Evolutionary conservation across 345 rosid genomes (phyloP).

Genomic region (Alliaria petiolata): DNA sequence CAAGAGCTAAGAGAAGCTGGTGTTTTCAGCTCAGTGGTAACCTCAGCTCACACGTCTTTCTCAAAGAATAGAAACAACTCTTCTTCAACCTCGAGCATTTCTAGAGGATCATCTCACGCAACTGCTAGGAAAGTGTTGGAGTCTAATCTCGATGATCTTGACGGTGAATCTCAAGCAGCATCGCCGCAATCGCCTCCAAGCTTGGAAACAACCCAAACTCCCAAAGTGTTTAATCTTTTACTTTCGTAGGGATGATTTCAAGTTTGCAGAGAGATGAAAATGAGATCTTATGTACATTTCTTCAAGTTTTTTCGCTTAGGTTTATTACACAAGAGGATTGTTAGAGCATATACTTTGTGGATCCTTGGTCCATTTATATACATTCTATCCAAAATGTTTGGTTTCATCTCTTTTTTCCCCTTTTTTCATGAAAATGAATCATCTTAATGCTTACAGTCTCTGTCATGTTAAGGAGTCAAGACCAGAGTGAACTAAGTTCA

Average conservation of each 20-base stretch:
- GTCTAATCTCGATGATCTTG: background rate
- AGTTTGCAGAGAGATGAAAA: background rate
- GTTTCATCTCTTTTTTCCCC: background rate
- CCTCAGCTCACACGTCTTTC: conserved; percentile 37
- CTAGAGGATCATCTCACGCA: conserved; percentile 40
- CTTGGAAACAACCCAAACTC: conserved; percentile 16
- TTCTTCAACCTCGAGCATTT: conserved; percentile 35
- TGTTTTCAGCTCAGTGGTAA: conserved; percentile 48
- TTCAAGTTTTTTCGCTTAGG: background rate
- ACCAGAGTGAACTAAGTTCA: background rate
- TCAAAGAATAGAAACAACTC: conserved; percentile 32
- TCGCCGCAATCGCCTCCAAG: conserved; percentile 63
- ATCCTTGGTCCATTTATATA: conserved; percentile 13
- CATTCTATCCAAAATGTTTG: background rate
- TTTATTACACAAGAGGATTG: background rate
- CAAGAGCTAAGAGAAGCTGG: conserved; percentile 80
- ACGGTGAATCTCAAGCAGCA: conserved; percentile 6
- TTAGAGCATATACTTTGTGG: conserved; percentile 9
- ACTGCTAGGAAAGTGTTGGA: conserved; percentile 52
- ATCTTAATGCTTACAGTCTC: no score
- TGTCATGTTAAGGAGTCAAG: background rate
- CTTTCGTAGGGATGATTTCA: background rate
- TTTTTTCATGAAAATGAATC: background rate
- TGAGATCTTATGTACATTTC: conserved; percentile 13
- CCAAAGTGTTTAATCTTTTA: background rate